Base-by-base conservation (phyloP, 2,329 filamentous ascomycete species). In the Talaromyces sp. region DNA sequence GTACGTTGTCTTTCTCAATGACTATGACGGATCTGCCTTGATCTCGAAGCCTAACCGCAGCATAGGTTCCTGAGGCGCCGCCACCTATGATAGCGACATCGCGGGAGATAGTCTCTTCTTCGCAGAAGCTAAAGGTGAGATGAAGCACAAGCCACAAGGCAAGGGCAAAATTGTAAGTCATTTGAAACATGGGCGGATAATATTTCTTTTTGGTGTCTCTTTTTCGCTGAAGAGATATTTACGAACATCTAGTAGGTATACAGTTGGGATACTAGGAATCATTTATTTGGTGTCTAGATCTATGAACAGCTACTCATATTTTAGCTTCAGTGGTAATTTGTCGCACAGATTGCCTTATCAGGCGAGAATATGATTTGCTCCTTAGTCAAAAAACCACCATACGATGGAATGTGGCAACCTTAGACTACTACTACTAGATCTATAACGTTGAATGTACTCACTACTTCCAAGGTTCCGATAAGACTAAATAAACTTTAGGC, bases 1-100 rank as follows among this genome's bases (percentile, higher is more conserved):
- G 54, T 11, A 49, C 36, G 22, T 58, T 51, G 22, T 40, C 20
- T 20, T 46, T 36, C 19, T 51, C 29, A 6, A 77, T 54, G 0
- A 77, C 53, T 2, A 67, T 60, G 3, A 75, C 65, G 2, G 63
- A 65, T 44, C 71, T 68, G 3, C 60, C 59, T 33, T 60, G 29
- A 35, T 72, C 67, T 6, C 58, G 56, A 0, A 75, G 56, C 19
- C 37, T 35, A 10, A 60, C n/a, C 3, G 55, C 57, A 5, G 52
- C 32, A 17, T 47, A 57, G 11, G 53, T 56, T 4, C 53, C 57
- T 6, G 54, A 52, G 3, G 56, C 37, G 6, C 57, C 57, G 13
- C 57, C 57, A 3, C 57, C 57, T 10, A 60, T 42, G 32, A 60
- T 54, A 19, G 47, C 55, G 9, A 60, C 37, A 52, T 60, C 57